Base-by-base conservation (phyloP, 1,284 basidiomycete genomes). In the Apiotrichum veenhuisii region DNA sequence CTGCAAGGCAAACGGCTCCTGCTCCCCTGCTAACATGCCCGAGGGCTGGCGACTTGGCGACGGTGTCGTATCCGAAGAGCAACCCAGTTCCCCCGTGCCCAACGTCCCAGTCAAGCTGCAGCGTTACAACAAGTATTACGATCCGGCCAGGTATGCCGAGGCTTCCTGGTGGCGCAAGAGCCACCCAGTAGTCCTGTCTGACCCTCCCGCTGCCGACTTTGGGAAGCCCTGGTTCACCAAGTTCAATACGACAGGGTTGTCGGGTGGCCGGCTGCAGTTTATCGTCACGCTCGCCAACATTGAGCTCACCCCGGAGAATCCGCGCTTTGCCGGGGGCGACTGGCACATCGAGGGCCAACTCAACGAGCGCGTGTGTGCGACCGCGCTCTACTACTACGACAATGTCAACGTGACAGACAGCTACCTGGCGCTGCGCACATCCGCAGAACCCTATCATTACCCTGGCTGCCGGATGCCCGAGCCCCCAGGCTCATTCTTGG, bases 281-380 rank as follows among this genome's bases (percentile, higher is more conserved):
- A 54, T 54, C 27, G 53, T 54, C 30, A 54, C 49, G 47, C 53
- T 54, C 2, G 47, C 53, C 40, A 54, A 54, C 46, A 49, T 54
- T 20, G 46, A 54, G 40, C 53, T 54, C 38, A 54, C 53, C 18
- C 53, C 53, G 17, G 53, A 54, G 40, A 49, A 54, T 11, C 53
- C 53, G 1, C 15, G 22, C 17, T 54, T 49, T 25, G 11, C 11
- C 41, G 53, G 53, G 15, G 53, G 53, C 5, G 8, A 3, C 7
- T 54, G 53, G 53, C 53, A 54, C 53, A 25, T 43, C 12, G 53
- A 54, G 53, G 40, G 53, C 22, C 46, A 48, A 33, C 34, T 49
- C 22, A 49, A 53, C 37, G 53, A 54, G 46, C 27, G 27, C 40
- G 49, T 54, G 38, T 41, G 37, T 33, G 46, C 53, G 3, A 54